phyloP scores from a whole-genome alignment of 2,329 filamentous ascomycete genomes.

The Microdochium trichocladiopsis region DNA sequence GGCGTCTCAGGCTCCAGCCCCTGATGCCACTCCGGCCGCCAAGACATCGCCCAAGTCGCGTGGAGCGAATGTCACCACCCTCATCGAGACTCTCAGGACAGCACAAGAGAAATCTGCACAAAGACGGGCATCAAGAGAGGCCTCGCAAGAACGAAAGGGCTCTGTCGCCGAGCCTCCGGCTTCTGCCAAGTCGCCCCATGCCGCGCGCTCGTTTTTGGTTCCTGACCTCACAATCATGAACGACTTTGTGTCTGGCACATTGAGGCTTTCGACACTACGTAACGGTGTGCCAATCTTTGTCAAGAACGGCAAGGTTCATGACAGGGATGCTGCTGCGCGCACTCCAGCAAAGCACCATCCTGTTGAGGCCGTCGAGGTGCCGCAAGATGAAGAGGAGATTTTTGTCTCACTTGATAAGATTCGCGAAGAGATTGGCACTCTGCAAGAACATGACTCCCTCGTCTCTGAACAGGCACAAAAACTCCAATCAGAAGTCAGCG shows the following conservation, averaged over 20 bases:
- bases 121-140: neutral
- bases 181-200: constrained; percentile 24
- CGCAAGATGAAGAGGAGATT: constrained; percentile 48
- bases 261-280: constrained; percentile 42
- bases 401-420: constrained; percentile 58
- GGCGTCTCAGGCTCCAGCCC: neutral
- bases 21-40: neutral
- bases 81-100: neutral
- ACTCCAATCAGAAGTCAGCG: constrained; percentile 43
- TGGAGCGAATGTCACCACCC: neutral
- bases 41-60: neutral
- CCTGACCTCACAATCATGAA: constrained; percentile 48
- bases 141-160: neutral
- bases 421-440: constrained; percentile 46
- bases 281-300: constrained; percentile 50
- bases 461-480: constrained; percentile 47
- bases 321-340: constrained; percentile 23
- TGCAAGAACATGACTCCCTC: constrained; percentile 49
- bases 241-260: constrained; percentile 48
- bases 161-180: constrained; percentile 14
- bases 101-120: constrained; percentile 1
- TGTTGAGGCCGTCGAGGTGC: constrained; percentile 41
- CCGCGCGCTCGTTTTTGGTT: constrained; percentile 44
- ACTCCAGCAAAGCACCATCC: constrained; percentile 34
- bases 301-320: constrained; percentile 43